Evolutionary conservation across 768 basidiomycete species (phyloP).

Genomic region (Termitomyces sp.): DNA sequence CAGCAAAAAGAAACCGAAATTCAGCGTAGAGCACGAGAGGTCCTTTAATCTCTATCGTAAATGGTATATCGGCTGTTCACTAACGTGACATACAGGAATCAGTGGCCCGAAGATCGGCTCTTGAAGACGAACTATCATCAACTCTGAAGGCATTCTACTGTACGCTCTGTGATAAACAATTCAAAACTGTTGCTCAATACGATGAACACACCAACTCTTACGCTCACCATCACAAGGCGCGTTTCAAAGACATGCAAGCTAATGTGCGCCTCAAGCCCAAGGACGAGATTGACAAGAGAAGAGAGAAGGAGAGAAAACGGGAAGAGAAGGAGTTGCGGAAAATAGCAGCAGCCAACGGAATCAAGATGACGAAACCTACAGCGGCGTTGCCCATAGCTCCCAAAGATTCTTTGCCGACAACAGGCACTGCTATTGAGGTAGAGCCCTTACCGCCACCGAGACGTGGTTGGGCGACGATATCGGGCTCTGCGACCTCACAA

Average conservation of each 20-base stretch:
- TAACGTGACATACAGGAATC: conserved; percentile 38
- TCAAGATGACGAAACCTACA: conserved; percentile 56
- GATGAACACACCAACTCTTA: conserved; percentile 91
- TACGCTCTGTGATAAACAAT: conserved; percentile 81
- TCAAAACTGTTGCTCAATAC: conserved; percentile 80
- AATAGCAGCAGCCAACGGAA: conserved; percentile 77
- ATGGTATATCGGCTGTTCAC: neutral
- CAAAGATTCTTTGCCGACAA: conserved; percentile 16
- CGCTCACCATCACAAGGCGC: conserved; percentile 82
- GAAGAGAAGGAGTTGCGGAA: conserved; percentile 85
- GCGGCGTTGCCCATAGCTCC: conserved; percentile 11
- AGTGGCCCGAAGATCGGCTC: conserved; percentile 61
- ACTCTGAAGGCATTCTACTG: conserved; percentile 79
- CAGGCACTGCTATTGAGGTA: conserved; percentile 23
- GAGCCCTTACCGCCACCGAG: conserved; percentile 24
- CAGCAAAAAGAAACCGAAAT: conserved; percentile 78
- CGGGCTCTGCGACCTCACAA: conserved; percentile 17
- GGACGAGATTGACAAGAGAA: conserved; percentile 68
- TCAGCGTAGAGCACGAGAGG: conserved; percentile 72
- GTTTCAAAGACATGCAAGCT: conserved; percentile 79
- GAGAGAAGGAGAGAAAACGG: conserved; percentile 82
- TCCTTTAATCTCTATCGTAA: conserved; percentile 18
- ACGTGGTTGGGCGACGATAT: conserved; percentile 49
- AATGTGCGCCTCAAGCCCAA: conserved; percentile 61
- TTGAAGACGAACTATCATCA: conserved; percentile 64